phyloP scores from a whole-genome alignment of 306 rosid genomes.

The Vigna hirtella region DNA sequence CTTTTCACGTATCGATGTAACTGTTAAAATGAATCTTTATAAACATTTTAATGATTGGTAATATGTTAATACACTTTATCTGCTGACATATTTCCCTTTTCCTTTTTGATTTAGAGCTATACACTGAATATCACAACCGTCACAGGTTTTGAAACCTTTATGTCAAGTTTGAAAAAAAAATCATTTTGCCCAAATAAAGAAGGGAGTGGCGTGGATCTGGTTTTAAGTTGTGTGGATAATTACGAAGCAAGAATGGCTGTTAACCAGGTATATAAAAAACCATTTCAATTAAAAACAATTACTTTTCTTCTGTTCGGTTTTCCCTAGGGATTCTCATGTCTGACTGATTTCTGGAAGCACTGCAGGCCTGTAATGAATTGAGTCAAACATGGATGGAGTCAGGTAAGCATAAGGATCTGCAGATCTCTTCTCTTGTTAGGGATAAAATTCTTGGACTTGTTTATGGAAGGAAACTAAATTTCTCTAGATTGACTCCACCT shows the following conservation, averaged over 20 bases:
- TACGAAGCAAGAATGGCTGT: slow-evolving; percentile 99
- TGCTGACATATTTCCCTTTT: slow-evolving; percentile 46
- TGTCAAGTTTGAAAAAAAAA: slow-evolving; percentile 80
- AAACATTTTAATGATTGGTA: background rate
- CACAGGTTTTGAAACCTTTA: slow-evolving; percentile 85
- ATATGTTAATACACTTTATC: background rate
- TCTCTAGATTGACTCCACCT: slow-evolving; percentile 30
- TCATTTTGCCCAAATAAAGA: slow-evolving; percentile 73
- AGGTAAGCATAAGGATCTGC: slow-evolving; percentile 55
- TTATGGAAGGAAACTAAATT: slow-evolving; percentile 26
- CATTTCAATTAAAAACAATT: background rate
- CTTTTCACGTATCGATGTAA: slow-evolving; percentile 5
- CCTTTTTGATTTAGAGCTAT: slow-evolving; percentile 69
- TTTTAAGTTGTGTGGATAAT: slow-evolving; percentile 96
- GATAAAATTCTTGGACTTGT: slow-evolving; percentile 8
- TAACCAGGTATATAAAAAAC: slow-evolving; percentile 73
- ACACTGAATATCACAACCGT: slow-evolving; percentile 93
- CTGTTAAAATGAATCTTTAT: slow-evolving; percentile 20
- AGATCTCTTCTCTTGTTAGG: background rate
- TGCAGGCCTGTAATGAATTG: slow-evolving; percentile 96
- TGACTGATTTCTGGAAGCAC: slow-evolving; percentile 36
- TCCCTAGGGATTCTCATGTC: slow-evolving; percentile 17
- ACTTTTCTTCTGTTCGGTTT: slow-evolving; percentile 3
- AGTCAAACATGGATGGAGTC: slow-evolving; percentile 99
- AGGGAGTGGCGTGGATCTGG: slow-evolving; percentile 90